These are phyloP conservation scores for Podospora pseudocomata DNA, from an alignment of 495 filamentous ascomycete species.

Conservation along the genomic window DNA sequence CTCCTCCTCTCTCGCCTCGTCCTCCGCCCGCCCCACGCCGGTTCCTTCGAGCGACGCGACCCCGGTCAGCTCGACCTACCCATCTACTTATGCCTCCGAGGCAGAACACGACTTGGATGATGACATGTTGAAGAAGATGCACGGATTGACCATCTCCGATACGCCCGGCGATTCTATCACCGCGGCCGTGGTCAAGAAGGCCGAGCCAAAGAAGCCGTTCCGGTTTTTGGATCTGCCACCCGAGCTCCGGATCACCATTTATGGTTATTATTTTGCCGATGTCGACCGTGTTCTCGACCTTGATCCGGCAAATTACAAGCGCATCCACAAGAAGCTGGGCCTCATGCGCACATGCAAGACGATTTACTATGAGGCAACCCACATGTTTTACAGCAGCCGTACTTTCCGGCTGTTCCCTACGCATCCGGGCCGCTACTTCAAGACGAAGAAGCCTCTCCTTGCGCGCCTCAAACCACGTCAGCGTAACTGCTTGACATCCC, in stretches of 20 bases:
- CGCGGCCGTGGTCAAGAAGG: constrained; percentile 21
- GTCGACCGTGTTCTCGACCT: constrained; percentile 62
- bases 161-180: constrained; percentile 1
- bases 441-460: constrained; percentile 60
- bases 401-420: constrained; percentile 76
- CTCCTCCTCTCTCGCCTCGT: constrained; percentile 3
- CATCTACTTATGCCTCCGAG: constrained; percentile 45
- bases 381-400: constrained; percentile 70
- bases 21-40: constrained; percentile 29
- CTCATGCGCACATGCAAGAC: constrained; percentile 61
- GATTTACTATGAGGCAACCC: constrained; percentile 67
- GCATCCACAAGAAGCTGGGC: constrained; percentile 51
- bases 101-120: constrained; percentile 41
- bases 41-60: constrained; percentile 25
- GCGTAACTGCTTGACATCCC: constrained; percentile 59
- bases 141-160: constrained; percentile 31
- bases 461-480: constrained; percentile 64
- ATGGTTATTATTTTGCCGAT: constrained; percentile 56
- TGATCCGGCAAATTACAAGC: constrained; percentile 60
- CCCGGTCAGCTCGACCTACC: constrained; percentile 35
- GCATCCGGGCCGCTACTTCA: constrained; percentile 62
- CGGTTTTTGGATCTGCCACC: constrained; percentile 73
- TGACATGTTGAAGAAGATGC: constrained; percentile 33
- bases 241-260: constrained; percentile 71
- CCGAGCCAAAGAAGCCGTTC: constrained; percentile 47